Conservation (phyloP, 1,139 yeast genomes). For the Ashbya aceris region DNA sequence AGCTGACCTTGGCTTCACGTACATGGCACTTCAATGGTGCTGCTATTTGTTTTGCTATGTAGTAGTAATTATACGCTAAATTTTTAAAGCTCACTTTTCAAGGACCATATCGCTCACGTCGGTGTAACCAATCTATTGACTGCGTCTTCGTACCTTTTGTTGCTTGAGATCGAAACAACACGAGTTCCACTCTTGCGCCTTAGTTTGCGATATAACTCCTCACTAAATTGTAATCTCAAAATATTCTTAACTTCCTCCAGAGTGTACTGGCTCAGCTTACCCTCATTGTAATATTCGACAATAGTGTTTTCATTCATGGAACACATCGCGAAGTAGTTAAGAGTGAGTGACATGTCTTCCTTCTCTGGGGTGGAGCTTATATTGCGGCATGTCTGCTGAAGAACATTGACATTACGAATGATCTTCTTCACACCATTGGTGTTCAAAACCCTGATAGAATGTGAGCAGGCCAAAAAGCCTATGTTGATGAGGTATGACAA, state of each 20-base stretch:
- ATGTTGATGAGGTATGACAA: conserved; percentile 48
- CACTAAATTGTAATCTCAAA: conserved; percentile 41
- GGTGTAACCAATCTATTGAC: conserved; percentile 13
- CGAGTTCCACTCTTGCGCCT: conserved; percentile 16
- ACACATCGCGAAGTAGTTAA: conserved; percentile 47
- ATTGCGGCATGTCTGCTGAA: conserved; percentile 69
- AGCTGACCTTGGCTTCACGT: neutral
- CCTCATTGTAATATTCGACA: conserved; percentile 26
- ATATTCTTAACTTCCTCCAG: conserved; percentile 30
- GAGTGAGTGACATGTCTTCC: conserved; percentile 50
- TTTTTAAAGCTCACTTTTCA: neutral
- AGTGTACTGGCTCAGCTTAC: conserved; percentile 27
- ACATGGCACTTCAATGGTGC: no score
- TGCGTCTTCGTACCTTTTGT: conserved; percentile 21
- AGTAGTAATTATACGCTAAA: neutral
- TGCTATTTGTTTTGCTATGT: no score
- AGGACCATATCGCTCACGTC: conserved; percentile 1
- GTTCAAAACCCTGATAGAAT: conserved; percentile 47
- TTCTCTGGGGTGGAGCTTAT: conserved; percentile 47
- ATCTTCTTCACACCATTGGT: conserved; percentile 59
- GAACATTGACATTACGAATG: conserved; percentile 56
- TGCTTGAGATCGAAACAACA: conserved; percentile 16
- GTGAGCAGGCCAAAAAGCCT: conserved; percentile 52
- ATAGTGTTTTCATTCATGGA: conserved; percentile 18
- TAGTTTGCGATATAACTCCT: conserved; percentile 27